Evolutionary conservation across 768 basidiomycete species (phyloP).

Genomic region (Lactarius quietus): DNA sequence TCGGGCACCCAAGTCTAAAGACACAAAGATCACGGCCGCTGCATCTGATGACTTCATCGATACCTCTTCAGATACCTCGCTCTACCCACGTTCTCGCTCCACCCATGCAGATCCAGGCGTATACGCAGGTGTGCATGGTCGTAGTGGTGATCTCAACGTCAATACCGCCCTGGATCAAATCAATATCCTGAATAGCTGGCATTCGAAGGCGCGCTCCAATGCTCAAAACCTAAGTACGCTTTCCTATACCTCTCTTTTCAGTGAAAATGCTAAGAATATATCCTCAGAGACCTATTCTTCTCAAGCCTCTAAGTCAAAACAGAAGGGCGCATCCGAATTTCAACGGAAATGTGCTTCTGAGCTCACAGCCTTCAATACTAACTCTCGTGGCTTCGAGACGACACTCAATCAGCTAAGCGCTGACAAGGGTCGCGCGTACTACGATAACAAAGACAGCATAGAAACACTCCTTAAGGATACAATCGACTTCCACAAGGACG

Average conservation of each 20-base stretch:
- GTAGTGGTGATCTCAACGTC: slow-evolving; percentile 22
- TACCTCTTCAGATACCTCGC: slow-evolving; percentile 3
- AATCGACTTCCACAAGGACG: slow-evolving; percentile 47
- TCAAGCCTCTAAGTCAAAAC: slow-evolving; percentile 29
- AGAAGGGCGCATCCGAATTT: slow-evolving; percentile 38
- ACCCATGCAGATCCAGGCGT: not conserved
- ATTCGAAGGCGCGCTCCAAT: slow-evolving; percentile 26
- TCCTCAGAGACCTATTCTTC: slow-evolving; percentile 28
- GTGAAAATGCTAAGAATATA: not conserved
- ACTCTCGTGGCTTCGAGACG: slow-evolving; percentile 33
- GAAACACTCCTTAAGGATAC: slow-evolving; percentile 49
- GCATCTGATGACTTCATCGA: not conserved
- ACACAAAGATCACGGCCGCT: slow-evolving; percentile 7
- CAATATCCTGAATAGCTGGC: slow-evolving; percentile 31
- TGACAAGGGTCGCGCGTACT: slow-evolving; percentile 51
- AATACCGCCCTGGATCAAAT: slow-evolving; percentile 26
- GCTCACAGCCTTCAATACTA: slow-evolving; percentile 37
- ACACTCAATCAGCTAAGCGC: slow-evolving; percentile 32
- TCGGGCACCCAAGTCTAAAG: slow-evolving; percentile 19
- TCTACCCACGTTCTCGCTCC: not conserved
- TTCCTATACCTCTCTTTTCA: not conserved
- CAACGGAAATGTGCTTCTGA: slow-evolving; percentile 38
- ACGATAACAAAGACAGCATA: slow-evolving; percentile 41
- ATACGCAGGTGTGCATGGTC: not conserved
- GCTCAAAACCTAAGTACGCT: slow-evolving; percentile 32